Evolutionary conservation across 2,329 filamentous ascomycete genomes (phyloP).

Genomic region (Purpureocillium lavendulum): DNA sequence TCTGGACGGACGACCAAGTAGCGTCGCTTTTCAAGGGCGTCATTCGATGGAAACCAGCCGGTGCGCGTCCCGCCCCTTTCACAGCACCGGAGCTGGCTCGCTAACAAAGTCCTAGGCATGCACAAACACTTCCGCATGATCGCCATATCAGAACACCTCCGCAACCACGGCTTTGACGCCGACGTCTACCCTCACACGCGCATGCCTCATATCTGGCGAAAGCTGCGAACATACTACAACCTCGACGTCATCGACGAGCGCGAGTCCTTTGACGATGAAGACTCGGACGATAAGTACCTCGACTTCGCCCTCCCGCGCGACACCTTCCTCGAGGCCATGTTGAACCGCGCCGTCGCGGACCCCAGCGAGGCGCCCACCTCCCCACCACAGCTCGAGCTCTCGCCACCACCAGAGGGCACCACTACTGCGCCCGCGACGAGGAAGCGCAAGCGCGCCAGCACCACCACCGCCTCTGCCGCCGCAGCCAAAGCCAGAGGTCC

Average conservation of each 20-base stretch:
- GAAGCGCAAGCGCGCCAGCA: slow-evolving; percentile 37
- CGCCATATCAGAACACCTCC: slow-evolving; percentile 70
- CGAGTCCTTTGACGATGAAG: slow-evolving; percentile 57
- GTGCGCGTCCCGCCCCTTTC: slow-evolving; percentile 31
- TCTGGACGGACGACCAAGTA: slow-evolving; percentile 94
- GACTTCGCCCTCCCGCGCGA: slow-evolving; percentile 54
- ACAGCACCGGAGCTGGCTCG: background rate
- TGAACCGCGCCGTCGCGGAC: slow-evolving; percentile 33
- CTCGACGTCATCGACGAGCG: slow-evolving; percentile 79
- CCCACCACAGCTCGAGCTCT: slow-evolving; percentile 35
- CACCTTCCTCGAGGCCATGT: slow-evolving; percentile 38
- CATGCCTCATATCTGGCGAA: slow-evolving; percentile 87
- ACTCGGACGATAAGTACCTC: slow-evolving; percentile 51
- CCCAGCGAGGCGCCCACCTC: slow-evolving; percentile 39
- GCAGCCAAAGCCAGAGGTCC: slow-evolving; percentile 26
- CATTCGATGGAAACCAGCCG: slow-evolving; percentile 93
- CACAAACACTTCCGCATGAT: slow-evolving; percentile 94
- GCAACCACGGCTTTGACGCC: slow-evolving; percentile 71
- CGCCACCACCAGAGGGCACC: slow-evolving; percentile 12
- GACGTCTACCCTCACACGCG: slow-evolving; percentile 68
- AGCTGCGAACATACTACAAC: slow-evolving; percentile 77
- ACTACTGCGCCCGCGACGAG: slow-evolving; percentile 19
- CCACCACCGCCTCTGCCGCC: slow-evolving; percentile 9
- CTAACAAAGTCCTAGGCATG: slow-evolving; percentile 50
- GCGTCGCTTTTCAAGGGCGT: slow-evolving; percentile 88